Base-by-base conservation (phyloP, 2,329 filamentous ascomycete genomes). In the Leptoxyphium fumago region DNA sequence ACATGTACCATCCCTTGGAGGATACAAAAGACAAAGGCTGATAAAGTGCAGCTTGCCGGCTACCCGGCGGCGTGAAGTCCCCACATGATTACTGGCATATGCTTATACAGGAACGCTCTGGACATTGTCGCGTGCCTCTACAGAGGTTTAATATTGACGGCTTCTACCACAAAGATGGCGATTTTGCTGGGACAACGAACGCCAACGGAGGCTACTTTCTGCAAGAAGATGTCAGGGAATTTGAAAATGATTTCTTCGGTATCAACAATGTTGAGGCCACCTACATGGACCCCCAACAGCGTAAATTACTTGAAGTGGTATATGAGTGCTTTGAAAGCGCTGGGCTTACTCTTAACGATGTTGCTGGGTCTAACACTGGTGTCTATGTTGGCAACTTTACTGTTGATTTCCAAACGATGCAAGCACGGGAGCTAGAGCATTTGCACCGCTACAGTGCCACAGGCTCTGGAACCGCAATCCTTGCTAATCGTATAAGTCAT, bases 311-410 rank as follows among this genome's bases (percentile, higher is more conserved):
- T 2, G 53, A 57, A 39, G 45, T 43, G 28, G 49, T 52, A n/a
- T 52, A 51, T n/a, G 55, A 56, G 26, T 42, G 46, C 44, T 30
- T 49, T 9, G 56, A 50, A 29, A 29, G 29, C 5, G 38, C 45
- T 26, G 38, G 38, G 11, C 14, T 42, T 5, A 11, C n/a, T 43
- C 28, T 14, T 28, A 29, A 42, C 10, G 21, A 14, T 21, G 28
- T 28, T 14, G 14, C 38, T 42, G 17, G 30, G 11, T 44, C 58
- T 10, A 52, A 61, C 2, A 51, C 65, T 14, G 61, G 59, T 10
- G 52, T 52, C 1, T 64, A 53, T 47, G 61, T 54, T 45, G 62
- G 63, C 15, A 49, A 53, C 39, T 51, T 57, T 5, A 53, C 45
- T 40, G 54, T 65, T 42, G 63, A 65, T 42, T 60, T 26, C 7